Base-by-base conservation (phyloP, 805 yeast species). In the fission yeast (Schizosaccharomyces pombe) region DNA sequence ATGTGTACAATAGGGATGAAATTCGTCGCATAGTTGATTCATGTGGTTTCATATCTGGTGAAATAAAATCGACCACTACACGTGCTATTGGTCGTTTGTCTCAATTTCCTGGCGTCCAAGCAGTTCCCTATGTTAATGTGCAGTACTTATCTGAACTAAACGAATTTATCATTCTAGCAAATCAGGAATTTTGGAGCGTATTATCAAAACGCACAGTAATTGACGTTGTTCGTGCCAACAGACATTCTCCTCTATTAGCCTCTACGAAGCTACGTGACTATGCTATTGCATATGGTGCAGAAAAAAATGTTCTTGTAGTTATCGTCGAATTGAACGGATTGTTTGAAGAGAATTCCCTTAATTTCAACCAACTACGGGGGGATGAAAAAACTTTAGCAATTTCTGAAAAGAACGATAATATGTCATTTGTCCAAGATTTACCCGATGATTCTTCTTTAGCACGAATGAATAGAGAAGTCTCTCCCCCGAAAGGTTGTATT, bases 191-290 rank as follows among this genome's bases (percentile, higher is more conserved):
- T 52, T 91, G 97, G 95, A 86, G 87, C 57, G 76, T 73, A 60
- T 74, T 91, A 58, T 76, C 86, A 6, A 78, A 77, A 59, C 93
- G 86, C 61, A 74, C 85, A 12, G 95, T 94, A 0, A 94, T 87
- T 34, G 98, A 91, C 66, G 78, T 91, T 56, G 80, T 87, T 12
- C 74, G 95, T 57, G 84, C 80, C 58, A 84, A 80, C 61, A 78
- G 77, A 60, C 78, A 78, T 19, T 85, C 84, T 60, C 94, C 96
- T 1, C 80, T 85, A 78, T 65, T 78, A 28, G 96, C 96, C 0
- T 96, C 98, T 0, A 93, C 85, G 60, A 85, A 83, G 62, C 71
- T 91, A 60, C 77, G 97, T 62, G 98, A 91, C 66, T 85, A 82
- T 69, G 96, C 97, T 1, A 77, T 89, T 57, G 80, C 95, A 1